Conservation (phyloP, 192 early-diverging fungal species). For the Ambispora gerdemannii region DNA sequence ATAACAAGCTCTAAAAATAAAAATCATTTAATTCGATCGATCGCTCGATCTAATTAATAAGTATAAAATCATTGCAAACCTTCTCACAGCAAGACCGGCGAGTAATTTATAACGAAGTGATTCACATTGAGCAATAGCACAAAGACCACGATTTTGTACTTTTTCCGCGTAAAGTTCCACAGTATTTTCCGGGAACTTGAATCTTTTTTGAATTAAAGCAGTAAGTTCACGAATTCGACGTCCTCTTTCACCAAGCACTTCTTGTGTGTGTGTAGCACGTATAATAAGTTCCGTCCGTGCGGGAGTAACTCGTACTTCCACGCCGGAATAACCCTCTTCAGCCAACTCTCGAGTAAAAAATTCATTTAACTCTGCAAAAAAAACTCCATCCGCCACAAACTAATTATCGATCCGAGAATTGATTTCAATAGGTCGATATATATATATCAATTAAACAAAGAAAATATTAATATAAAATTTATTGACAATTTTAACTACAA, state of each 20-base stretch:
- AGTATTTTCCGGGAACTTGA: slow-evolving; percentile 98
- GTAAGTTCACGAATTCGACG: slow-evolving; percentile 98
- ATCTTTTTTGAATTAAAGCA: slow-evolving; percentile 97
- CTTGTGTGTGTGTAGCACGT: slow-evolving; percentile 97
- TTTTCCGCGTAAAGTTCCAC: slow-evolving; percentile 99
- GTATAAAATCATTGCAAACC: too few relatives aligned
- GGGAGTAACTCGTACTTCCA: slow-evolving; percentile 99
- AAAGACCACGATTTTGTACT: slow-evolving; percentile 95
- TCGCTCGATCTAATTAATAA: too few relatives aligned
- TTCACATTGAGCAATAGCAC: slow-evolving; percentile 98
- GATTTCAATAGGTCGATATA: too few relatives aligned
- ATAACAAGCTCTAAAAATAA: slow-evolving; percentile 79
- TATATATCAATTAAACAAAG: not conserved
- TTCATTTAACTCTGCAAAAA: slow-evolving; percentile 99
- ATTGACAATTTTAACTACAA: not conserved
- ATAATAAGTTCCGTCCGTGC: slow-evolving; percentile 99
- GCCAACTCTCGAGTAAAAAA: slow-evolving; percentile 97
- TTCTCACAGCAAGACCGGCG: slow-evolving; percentile 93
- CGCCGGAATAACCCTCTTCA: slow-evolving; percentile 98
- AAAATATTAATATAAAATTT: not conserved
- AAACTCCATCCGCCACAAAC: slow-evolving; percentile 99
- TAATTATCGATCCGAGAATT: slow-evolving; percentile 32
- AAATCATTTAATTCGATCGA: too few relatives aligned
- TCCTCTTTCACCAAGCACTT: slow-evolving; percentile 97
- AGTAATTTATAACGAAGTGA: slow-evolving; percentile 97